Evolutionary conservation across 2,329 filamentous ascomycete genomes (phyloP).

Genomic region (Sclerotinia trifoliorum): DNA sequence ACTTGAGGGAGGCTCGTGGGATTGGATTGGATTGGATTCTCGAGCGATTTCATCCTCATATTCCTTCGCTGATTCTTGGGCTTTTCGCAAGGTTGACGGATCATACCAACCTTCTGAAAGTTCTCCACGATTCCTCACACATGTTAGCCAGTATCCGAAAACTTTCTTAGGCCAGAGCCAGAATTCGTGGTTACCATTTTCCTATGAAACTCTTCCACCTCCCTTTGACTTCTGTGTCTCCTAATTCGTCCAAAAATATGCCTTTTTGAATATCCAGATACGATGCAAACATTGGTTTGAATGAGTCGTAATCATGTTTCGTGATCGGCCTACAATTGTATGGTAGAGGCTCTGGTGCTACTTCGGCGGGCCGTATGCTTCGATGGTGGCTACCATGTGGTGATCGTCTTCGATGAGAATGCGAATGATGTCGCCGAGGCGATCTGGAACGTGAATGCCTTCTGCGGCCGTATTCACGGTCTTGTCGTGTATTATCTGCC

Average conservation of each 20-base stretch:
- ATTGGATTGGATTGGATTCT: conserved; percentile 21
- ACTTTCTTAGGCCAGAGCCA: conserved; percentile 11
- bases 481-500: conserved; percentile 18
- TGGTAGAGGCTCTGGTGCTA: conserved; percentile 51
- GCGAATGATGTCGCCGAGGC: conserved; percentile 23
- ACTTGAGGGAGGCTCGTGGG: conserved; percentile 21
- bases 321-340: conserved; percentile 63
- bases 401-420: conserved; percentile 30
- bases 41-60: conserved; percentile 19
- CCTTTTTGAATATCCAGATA: conserved; percentile 89
- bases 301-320: conserved; percentile 65
- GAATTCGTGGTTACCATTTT: conserved; percentile 65
- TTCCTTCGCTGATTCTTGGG: conserved; percentile 29
- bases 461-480: conserved; percentile 4
- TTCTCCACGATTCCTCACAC: conserved; percentile 73
- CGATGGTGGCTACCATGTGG: conserved; percentile 29
- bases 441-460: conserved; percentile 25
- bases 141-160: conserved; percentile 44
- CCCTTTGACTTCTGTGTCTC: conserved; percentile 73
- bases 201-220: conserved; percentile 91
- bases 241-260: conserved; percentile 64
- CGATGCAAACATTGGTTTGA: conserved; percentile 72
- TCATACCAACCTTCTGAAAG: conserved; percentile 93
- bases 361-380: conserved; percentile 41
- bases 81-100: conserved; percentile 54